A percentile compares a stretch with the other conserved stretches of the same genome.
Evolutionary conservation across 306 rosid genomes (phyloP).

Genomic region (Begonia fuchsioides): DNA sequence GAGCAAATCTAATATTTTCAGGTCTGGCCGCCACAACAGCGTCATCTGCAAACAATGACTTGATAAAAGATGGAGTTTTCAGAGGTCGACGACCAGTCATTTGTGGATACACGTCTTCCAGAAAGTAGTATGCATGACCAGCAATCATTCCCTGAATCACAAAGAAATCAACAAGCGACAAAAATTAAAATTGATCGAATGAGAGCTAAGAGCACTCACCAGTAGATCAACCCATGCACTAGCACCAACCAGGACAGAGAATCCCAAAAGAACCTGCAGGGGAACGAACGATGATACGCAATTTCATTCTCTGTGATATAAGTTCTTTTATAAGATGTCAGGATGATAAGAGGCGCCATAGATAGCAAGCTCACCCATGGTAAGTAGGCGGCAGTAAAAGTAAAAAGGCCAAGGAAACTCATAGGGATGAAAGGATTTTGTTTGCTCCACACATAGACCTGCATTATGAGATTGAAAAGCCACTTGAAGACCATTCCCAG

Average conservation of each 20-base stretch:
- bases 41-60: constrained; percentile 75
- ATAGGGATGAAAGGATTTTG: constrained; percentile 92
- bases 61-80: constrained; percentile 22
- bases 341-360: not conserved
- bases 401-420: constrained; percentile 95
- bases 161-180: not conserved
- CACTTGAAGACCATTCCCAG: no score
- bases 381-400: constrained; percentile 93
- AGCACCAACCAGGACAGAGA: not conserved
- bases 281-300: no score
- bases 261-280: constrained; percentile 1
- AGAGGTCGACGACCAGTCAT: not conserved
- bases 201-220: not conserved
- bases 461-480: constrained; percentile 13
- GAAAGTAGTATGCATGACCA: not conserved
- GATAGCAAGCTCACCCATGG: constrained; percentile 70
- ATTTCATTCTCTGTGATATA: no score
- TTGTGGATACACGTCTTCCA: not conserved
- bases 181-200: not conserved
- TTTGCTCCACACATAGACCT: constrained; percentile 99
- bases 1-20: constrained; percentile 34
- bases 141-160: not conserved
- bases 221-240: not conserved
- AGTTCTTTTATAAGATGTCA: no score
- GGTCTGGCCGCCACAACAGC: constrained; percentile 72